Evolutionary conservation across 306 rosid genomes (phyloP).

Genomic region (Leucaena leucocephala): DNA sequence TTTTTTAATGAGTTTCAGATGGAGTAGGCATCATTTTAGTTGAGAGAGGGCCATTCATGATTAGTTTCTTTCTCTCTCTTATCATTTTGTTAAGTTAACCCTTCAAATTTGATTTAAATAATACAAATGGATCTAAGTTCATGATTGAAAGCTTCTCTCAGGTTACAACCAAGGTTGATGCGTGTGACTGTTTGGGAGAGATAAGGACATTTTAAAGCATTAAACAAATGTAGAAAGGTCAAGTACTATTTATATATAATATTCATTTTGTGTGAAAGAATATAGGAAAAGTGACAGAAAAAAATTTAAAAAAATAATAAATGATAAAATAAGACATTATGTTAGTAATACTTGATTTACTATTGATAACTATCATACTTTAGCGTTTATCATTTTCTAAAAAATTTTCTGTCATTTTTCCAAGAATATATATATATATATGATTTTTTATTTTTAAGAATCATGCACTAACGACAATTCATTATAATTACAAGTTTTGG

Average conservation of each 20-base stretch:
- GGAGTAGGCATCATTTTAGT: slow-evolving; percentile 38
- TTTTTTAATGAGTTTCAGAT: slow-evolving; percentile 33
- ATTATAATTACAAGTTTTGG: slow-evolving; percentile 31
- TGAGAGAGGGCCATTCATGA: slow-evolving; percentile 40
- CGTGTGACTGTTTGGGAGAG: slow-evolving; percentile 54
- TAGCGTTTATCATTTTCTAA: no score
- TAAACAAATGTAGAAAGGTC: slow-evolving; percentile 36
- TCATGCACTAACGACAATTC: slow-evolving; percentile 39
- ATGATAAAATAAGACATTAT: no score
- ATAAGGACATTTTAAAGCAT: slow-evolving; percentile 28
- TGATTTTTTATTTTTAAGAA: slow-evolving; percentile 27
- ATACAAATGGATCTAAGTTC: slow-evolving; percentile 51
- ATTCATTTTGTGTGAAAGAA: no score
- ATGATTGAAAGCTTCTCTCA: slow-evolving; percentile 51
- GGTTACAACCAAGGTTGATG: slow-evolving; percentile 45
- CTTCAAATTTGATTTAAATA: slow-evolving; percentile 25
- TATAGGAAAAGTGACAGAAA: no score
- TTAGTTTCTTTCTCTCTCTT: slow-evolving; percentile 32
- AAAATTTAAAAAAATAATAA: no score
- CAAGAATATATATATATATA: not conserved
- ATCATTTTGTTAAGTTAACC: slow-evolving; percentile 6
- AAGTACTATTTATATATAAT: slow-evolving; percentile 16
- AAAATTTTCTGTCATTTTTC: no score
- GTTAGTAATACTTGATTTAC: no score
- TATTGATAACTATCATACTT: not conserved